These are phyloP conservation scores for Penicillium alfredii DNA, from an alignment of 495 filamentous ascomycete genomes.

Conservation along the genomic window DNA sequence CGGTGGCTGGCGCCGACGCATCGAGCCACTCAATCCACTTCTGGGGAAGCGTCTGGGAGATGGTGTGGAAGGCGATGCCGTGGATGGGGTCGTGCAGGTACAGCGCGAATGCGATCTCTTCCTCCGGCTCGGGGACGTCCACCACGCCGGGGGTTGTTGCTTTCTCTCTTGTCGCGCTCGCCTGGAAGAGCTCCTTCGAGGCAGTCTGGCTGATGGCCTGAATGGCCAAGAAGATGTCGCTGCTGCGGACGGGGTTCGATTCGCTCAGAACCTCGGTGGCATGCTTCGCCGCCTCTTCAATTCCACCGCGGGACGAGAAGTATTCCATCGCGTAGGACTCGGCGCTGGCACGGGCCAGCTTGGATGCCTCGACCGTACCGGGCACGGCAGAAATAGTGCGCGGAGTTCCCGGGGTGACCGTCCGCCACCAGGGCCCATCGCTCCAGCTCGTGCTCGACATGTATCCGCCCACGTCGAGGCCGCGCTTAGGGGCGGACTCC, in stretches of 20 bases:
- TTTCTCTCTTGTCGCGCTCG: constrained; percentile 47
- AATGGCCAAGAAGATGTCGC: constrained; percentile 90
- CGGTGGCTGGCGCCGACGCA: constrained; percentile 52
- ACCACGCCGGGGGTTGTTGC: constrained; percentile 48
- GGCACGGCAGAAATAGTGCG: constrained; percentile 75
- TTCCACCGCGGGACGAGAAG: constrained; percentile 66
- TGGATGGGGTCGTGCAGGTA: constrained; percentile 93
- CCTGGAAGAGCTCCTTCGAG: constrained; percentile 63
- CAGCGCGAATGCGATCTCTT: constrained; percentile 74
- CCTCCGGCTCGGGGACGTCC: constrained; percentile 45
- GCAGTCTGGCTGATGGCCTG: constrained; percentile 69
- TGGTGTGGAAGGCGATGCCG: constrained; percentile 74
- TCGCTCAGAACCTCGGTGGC: constrained; percentile 70
- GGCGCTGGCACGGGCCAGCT: constrained; percentile 79
- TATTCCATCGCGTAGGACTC: constrained; percentile 83
- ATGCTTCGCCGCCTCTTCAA: constrained; percentile 72
- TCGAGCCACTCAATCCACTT: constrained; percentile 93
- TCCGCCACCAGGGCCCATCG: constrained; percentile 95
- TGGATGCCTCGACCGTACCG: constrained; percentile 79
- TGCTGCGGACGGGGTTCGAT: constrained; percentile 82
- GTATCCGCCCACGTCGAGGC: constrained; percentile 43
- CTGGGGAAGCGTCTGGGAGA: constrained; percentile 78
- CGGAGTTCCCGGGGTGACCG: constrained; percentile 50
- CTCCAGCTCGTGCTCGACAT: constrained; percentile 66
- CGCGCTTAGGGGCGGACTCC: constrained; percentile 67